Evolutionary conservation across 331 rosid genomes (phyloP).

Genomic region (Rhamnella rubrinervis): DNA sequence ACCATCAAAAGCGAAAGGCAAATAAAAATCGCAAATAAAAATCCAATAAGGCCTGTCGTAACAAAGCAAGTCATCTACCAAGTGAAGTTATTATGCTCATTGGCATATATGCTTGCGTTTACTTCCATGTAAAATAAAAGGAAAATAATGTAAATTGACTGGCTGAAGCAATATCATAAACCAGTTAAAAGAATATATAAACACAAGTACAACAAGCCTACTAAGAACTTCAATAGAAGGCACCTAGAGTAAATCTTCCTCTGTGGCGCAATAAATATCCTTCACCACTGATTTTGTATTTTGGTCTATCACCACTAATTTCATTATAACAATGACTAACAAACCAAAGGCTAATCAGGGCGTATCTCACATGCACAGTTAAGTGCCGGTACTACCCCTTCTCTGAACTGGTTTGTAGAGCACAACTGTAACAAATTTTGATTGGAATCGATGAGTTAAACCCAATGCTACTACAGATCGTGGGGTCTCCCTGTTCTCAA

Average conservation of each 20-base stretch:
- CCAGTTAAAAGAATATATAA: not conserved
- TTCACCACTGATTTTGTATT: constrained; percentile 32
- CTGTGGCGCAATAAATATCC: constrained; percentile 26
- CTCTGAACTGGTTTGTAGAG: constrained; percentile 94
- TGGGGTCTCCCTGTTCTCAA: constrained; percentile 75
- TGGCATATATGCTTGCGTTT: no score
- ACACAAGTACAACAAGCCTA: constrained; percentile 8
- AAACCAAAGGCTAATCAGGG: constrained; percentile 16
- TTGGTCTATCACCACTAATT: constrained; percentile 34
- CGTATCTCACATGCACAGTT: constrained; percentile 30
- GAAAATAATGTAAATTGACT: no score
- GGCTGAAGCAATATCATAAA: no score
- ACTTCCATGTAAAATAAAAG: no score
- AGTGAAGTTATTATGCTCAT: no score
- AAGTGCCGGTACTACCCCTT: constrained; percentile 59
- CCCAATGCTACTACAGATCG: constrained; percentile 87
- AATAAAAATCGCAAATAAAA: no score
- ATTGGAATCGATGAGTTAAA: constrained; percentile 83
- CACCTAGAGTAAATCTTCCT: constrained; percentile 19
- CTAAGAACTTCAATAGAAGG: constrained; percentile 10
- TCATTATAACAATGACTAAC: constrained; percentile 32
- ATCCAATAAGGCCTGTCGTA: no score
- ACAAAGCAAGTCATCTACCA: no score
- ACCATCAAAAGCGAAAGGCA: no score
- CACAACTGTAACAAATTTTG: constrained; percentile 85